Evolutionary conservation across 768 basidiomycete species (phyloP), one percentile per base, ranked within the genome.

Genomic region (Amanita polypyramis): DNA sequence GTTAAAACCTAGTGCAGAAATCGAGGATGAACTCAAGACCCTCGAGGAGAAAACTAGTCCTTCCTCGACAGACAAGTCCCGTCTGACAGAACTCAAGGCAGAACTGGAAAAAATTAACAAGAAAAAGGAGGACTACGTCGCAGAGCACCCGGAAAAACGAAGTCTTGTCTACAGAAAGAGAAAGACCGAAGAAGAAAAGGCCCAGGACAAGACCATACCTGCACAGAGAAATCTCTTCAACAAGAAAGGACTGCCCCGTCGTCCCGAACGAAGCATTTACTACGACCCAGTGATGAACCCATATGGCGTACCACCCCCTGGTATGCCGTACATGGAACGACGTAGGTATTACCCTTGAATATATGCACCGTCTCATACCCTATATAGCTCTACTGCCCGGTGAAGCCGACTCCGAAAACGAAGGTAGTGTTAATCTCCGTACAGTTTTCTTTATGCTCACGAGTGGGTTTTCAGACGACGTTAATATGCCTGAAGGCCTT

Each of bases 261-360:
- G 92, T 66, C 93, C 93, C n/a, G 90, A 89, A 59, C 74, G 89
- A 54, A 91, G 87, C 64, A 70, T 94, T 30, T 97, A 95, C 62
- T 97, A 92, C 66, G 87, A 98, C 57, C 77, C 87, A 23, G 76
- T 92, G 35, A 82, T 94, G 78, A 98, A 98, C 60, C 91, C 92
- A 19, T 93, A 73, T 59, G 94, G 93, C 23, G 87, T 92, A 14
- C 81, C 94, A 15, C 94, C 94, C 35, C 95, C 94, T 10, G 95
- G 95, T 5, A 90, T 96, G 92, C 91, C 89, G n/a, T 97, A 96
- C 63, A 68, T 77, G 49, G 90, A 97, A 61, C 66, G 84, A 67
- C 76, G 93, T 94, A 56, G 65, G 85, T 70, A 10, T n/a, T n/a
- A 39, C 29, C 9, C 50, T 32, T 11, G 34, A 36, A 38, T 38